Percentiles rank a stretch among this genome's conserved stretches.
Evolutionary conservation across 176 grass and related monocot genomes (phyloP).

Genomic region (Phoenix dactylifera): DNA sequence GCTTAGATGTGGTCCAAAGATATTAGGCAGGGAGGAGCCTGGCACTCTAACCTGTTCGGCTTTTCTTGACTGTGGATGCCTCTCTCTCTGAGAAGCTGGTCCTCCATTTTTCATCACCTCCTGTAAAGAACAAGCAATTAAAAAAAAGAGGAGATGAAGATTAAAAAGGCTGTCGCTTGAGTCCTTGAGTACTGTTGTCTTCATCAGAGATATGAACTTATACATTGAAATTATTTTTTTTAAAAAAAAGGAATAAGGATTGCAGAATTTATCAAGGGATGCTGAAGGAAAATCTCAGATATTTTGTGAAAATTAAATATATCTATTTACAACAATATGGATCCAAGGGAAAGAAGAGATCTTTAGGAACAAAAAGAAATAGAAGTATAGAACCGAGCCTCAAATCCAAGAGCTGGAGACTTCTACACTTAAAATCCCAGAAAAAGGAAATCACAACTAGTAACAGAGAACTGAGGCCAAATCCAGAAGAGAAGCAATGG

Average conservation of each 20-base stretch:
- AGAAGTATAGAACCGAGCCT: too few relatives aligned
- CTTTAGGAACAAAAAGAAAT: too few relatives aligned
- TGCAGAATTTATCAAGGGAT: too few relatives aligned
- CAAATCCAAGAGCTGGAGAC: too few relatives aligned
- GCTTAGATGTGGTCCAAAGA: conserved; percentile 16
- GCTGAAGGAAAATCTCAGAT: too few relatives aligned
- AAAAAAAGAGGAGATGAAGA: conserved; percentile 11
- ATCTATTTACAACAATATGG: too few relatives aligned
- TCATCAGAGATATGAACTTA: background rate
- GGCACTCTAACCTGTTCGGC: conserved; percentile 63
- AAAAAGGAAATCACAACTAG: too few relatives aligned
- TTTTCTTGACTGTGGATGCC: conserved; percentile 74
- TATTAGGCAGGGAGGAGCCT: conserved; percentile 16
- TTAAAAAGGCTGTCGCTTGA: background rate
- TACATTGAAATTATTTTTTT: too few relatives aligned
- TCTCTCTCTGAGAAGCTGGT: conserved; percentile 74
- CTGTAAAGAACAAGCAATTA: conserved; percentile 21
- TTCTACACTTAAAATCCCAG: too few relatives aligned
- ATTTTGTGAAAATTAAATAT: too few relatives aligned
- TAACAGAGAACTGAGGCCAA: background rate
- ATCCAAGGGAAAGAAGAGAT: too few relatives aligned
- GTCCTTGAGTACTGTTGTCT: background rate
- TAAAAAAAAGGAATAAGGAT: too few relatives aligned
- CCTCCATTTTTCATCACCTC: conserved; percentile 44
- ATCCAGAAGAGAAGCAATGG: conserved; percentile 6